Percentiles rank a stretch among this genome's conserved stretches.
These are phyloP conservation scores for Artemisia annua DNA, from an alignment of 129 eudicot species.

Conservation along the genomic window DNA sequence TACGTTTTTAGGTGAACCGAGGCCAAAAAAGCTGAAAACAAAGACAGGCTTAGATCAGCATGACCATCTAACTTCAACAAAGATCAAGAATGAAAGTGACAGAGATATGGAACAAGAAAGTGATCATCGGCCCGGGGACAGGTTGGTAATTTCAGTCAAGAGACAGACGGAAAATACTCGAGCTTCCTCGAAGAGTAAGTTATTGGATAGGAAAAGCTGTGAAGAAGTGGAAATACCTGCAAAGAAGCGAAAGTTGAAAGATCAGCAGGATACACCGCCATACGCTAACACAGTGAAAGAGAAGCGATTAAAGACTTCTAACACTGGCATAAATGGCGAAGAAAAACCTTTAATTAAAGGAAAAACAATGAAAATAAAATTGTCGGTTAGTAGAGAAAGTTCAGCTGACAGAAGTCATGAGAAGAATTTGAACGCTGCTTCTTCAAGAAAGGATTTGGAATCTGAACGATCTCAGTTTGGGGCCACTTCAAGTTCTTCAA, in stretches of 20 bases:
- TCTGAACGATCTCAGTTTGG: conserved; percentile 44
- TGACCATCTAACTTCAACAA: too few species aligned
- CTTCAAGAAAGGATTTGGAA: conserved; percentile 44
- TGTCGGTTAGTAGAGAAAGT: conserved; percentile 38
- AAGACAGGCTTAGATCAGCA: too few species aligned
- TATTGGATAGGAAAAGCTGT: conserved; percentile 21
- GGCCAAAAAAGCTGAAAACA: too few species aligned
- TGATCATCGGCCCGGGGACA: too few species aligned
- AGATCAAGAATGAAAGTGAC: too few species aligned
- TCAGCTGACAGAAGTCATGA: conserved; percentile 28
- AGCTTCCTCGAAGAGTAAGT: conserved; percentile 33
- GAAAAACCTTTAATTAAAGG: conserved; percentile 11
- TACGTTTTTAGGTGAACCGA: too few species aligned
- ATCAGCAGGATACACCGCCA: conserved; percentile 43
- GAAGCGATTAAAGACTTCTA: conserved; percentile 47
- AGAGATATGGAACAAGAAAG: too few species aligned
- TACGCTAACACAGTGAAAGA: conserved; percentile 29
- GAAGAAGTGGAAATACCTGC: conserved; percentile 36
- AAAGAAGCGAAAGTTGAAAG: conserved; percentile 67
- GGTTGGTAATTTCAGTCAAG: conserved; percentile 37
- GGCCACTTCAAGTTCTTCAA: conserved; percentile 86
- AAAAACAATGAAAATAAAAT: conserved; percentile 33
- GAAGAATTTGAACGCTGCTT: conserved; percentile 35
- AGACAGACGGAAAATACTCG: conserved; percentile 29
- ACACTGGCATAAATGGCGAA: conserved; percentile 37